phyloP scores from a whole-genome alignment of 2,329 filamentous ascomycete genomes.

The Aspergillus sp. region DNA sequence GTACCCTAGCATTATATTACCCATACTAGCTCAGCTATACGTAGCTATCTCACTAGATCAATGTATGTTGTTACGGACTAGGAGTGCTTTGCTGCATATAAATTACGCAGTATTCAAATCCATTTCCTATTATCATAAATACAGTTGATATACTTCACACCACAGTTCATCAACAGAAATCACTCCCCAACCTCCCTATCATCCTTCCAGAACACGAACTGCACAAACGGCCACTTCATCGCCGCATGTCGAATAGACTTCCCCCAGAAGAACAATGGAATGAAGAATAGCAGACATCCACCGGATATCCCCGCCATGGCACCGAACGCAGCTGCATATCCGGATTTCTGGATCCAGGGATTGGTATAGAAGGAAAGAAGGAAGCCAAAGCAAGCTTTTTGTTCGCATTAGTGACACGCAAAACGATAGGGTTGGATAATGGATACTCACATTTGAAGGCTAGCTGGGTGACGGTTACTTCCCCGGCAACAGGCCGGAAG shows the following conservation, averaged over 20 bases:
- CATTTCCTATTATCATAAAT: too few species aligned
- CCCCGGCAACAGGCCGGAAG: slow-evolving; percentile 7
- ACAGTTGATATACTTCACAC: too few species aligned
- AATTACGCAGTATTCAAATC: too few species aligned
- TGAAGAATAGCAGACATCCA: neutral
- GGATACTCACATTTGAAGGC: slow-evolving; percentile 9
- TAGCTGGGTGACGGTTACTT: slow-evolving; percentile 6
- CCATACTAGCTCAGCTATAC: too few species aligned
- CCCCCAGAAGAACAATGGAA: slow-evolving; percentile 7
- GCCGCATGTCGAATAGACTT: neutral
- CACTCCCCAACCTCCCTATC: slow-evolving; percentile 10
- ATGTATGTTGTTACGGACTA: too few species aligned
- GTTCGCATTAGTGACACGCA: neutral
- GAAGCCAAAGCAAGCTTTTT: slow-evolving; percentile 8
- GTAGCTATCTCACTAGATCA: too few species aligned
- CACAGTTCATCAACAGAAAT: too few species aligned
- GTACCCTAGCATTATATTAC: too few species aligned
- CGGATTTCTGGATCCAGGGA: slow-evolving; percentile 9
- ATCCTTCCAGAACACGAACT: neutral
- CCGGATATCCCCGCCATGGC: slow-evolving; percentile 10
- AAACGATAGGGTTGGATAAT: too few species aligned
- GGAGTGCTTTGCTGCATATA: too few species aligned
- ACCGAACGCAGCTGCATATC: slow-evolving; percentile 7
- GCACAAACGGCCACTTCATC: slow-evolving; percentile 4
- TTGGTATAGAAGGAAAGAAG: slow-evolving; percentile 16